Evolutionary conservation across 1,139 yeast species (phyloP).

Genomic region (Lizanozyma gosingica): DNA sequence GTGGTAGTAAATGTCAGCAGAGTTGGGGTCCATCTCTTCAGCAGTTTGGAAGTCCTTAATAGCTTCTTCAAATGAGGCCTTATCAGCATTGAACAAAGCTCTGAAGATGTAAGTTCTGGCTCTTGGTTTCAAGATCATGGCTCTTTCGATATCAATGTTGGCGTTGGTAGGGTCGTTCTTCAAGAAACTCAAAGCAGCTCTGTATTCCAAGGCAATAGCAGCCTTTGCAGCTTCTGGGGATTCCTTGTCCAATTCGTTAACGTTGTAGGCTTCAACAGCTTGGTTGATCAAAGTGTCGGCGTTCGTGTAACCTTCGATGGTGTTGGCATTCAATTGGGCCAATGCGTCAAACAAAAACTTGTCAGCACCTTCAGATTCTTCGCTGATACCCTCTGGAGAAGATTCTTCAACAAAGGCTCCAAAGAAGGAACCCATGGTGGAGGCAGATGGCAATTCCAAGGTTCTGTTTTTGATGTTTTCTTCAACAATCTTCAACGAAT

Average conservation of each 20-base stretch:
- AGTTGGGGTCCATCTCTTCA: slow-evolving; percentile 54
- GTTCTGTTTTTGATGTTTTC: slow-evolving; percentile 44
- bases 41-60: slow-evolving; percentile 69
- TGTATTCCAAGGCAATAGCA: slow-evolving; percentile 68
- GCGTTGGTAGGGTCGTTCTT: slow-evolving; percentile 63
- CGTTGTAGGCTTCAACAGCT: slow-evolving; percentile 52
- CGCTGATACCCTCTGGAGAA: slow-evolving; percentile 42
- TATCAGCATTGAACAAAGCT: slow-evolving; percentile 81
- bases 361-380: slow-evolving; percentile 40
- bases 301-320: slow-evolving; percentile 61
- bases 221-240: slow-evolving; percentile 44
- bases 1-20: slow-evolving; percentile 86
- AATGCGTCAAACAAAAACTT: slow-evolving; percentile 63
- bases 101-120: slow-evolving; percentile 77
- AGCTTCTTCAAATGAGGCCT: slow-evolving; percentile 53
- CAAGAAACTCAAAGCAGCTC: slow-evolving; percentile 77
- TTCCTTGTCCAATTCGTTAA: slow-evolving; percentile 24
- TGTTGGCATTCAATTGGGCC: slow-evolving; percentile 50
- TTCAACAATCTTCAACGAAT: slow-evolving; percentile 59
- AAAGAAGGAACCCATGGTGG: slow-evolving; percentile 79
- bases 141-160: slow-evolving; percentile 50
- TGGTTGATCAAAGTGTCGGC: slow-evolving; percentile 65
- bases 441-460: slow-evolving; percentile 70
- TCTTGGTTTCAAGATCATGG: slow-evolving; percentile 65
- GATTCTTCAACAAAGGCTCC: slow-evolving; percentile 54